Percentiles rank a stretch among this genome's conserved stretches.
These are phyloP conservation scores for Ascocoryne sarcoides DNA, from an alignment of 2,329 filamentous ascomycete species.

Conservation along the genomic window DNA sequence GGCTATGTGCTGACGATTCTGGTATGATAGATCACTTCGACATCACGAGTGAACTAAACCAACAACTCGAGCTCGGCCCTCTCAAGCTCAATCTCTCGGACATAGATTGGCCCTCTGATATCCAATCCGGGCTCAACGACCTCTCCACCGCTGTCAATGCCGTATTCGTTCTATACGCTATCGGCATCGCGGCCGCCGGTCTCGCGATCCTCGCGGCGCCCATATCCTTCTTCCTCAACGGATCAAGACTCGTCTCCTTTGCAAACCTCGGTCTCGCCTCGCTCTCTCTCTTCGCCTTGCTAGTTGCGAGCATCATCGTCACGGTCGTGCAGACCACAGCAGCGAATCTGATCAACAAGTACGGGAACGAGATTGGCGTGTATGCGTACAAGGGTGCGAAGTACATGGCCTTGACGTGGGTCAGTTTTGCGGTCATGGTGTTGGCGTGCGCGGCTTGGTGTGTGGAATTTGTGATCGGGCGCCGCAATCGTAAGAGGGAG, in stretches of 20 bases:
- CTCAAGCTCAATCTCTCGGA: constrained; percentile 38
- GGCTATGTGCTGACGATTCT: constrained; percentile 2
- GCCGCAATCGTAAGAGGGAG: constrained; percentile 14
- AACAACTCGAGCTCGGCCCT: constrained; percentile 36
- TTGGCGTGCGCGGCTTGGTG: constrained; percentile 23
- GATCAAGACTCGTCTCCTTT: constrained; percentile 37
- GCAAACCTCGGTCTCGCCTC: constrained; percentile 41
- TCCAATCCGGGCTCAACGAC: constrained; percentile 43
- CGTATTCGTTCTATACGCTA: constrained; percentile 50
- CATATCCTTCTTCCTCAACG: constrained; percentile 34
- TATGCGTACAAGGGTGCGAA: constrained; percentile 38
- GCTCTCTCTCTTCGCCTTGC: constrained; percentile 45
- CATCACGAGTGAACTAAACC: constrained; percentile 39
- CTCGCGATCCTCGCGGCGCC: constrained; percentile 39
- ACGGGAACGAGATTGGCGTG: constrained; percentile 25
- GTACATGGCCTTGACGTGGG: constrained; percentile 53
- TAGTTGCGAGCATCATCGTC: constrained; percentile 66
- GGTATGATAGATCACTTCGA: constrained; percentile 40
- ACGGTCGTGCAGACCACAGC: constrained; percentile 52
- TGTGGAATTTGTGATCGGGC: constrained; percentile 22
- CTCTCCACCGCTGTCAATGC: constrained; percentile 41
- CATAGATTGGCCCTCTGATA: constrained; percentile 47
- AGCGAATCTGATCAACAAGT: constrained; percentile 36
- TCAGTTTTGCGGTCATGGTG: constrained; percentile 40
- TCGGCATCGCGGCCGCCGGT: constrained; percentile 44